Evolutionary conservation across 2,329 filamentous ascomycete genomes (phyloP).

Genomic region (Endoconidiophora polonica): DNA sequence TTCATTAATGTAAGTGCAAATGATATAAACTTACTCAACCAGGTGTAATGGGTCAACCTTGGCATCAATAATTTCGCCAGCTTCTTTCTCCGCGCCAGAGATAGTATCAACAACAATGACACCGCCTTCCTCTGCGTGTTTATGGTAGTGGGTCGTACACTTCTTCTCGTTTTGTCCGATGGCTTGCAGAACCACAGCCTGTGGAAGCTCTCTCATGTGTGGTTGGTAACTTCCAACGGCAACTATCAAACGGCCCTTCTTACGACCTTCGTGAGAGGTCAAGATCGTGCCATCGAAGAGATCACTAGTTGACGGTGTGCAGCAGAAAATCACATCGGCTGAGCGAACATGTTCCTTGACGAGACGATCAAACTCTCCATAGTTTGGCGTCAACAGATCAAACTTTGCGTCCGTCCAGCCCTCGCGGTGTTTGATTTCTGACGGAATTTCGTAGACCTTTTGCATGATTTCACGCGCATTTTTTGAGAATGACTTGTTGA

Average conservation of each 20-base stretch:
- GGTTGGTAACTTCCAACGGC: constrained; percentile 54
- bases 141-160: constrained; percentile 44
- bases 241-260: constrained; percentile 54
- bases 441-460: constrained; percentile 28
- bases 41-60: constrained; percentile 57
- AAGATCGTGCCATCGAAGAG: constrained; percentile 61
- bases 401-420: constrained; percentile 54
- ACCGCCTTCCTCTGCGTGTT: constrained; percentile 44
- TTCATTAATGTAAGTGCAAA: not conserved
- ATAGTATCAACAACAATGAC: constrained; percentile 61
- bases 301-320: constrained; percentile 57
- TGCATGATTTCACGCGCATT: constrained; percentile 35
- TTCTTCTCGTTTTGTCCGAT: constrained; percentile 27
- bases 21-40: constrained; percentile 44
- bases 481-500: constrained; percentile 56
- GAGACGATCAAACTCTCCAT: constrained; percentile 49
- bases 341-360: constrained; percentile 53
- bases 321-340: constrained; percentile 75
- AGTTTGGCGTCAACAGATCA: constrained; percentile 48
- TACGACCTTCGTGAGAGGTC: constrained; percentile 52
- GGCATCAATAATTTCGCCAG: constrained; percentile 73
- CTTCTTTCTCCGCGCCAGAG: constrained; percentile 63
- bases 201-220: constrained; percentile 69
- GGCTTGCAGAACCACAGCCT: constrained; percentile 53
- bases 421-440: constrained; percentile 32